A percentile compares a stretch with the other conserved stretches of the same genome.
Conservation (phyloP, 306 rosid genomes). For the Pterocarpus macrocarpus region DNA sequence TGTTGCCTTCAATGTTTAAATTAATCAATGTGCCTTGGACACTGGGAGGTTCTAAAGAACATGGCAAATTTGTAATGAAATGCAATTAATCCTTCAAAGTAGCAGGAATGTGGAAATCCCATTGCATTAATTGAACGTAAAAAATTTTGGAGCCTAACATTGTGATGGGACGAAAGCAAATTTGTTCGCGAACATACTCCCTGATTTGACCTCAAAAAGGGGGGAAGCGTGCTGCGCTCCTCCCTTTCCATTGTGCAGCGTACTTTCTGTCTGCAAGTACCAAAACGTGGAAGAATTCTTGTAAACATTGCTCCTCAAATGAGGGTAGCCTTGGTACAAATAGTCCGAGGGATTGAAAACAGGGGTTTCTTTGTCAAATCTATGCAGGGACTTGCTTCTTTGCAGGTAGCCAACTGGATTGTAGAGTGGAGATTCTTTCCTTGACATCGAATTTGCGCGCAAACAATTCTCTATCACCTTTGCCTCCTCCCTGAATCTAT, state of each 20-base stretch:
- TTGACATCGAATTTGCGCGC: conserved; percentile 59
- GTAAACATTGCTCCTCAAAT: conserved; percentile 56
- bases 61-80: conserved; percentile 17
- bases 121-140: conserved; percentile 16
- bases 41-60: neutral
- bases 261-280: conserved; percentile 61
- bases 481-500: conserved; percentile 79
- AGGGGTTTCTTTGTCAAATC: conserved; percentile 68
- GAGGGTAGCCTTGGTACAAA: conserved; percentile 76
- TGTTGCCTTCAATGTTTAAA: neutral
- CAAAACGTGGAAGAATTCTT: conserved; percentile 57
- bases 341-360: conserved; percentile 83
- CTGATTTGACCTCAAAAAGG: conserved; percentile 67
- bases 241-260: conserved; percentile 47
- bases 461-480: conserved; percentile 77
- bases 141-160: conserved; percentile 25
- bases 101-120: conserved; percentile 21
- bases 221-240: conserved; percentile 63
- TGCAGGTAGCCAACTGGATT: conserved; percentile 46
- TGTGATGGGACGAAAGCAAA: conserved; percentile 67
- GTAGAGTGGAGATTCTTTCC: conserved; percentile 57
- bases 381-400: conserved; percentile 49
- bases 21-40: conserved; percentile 16
- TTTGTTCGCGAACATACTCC: conserved; percentile 54
- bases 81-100: conserved; percentile 31